Evolutionary conservation across 495 filamentous ascomycete genomes (phyloP), one percentile per base, ranked within the genome.

Genomic region (Talaromyces borbonicus): DNA sequence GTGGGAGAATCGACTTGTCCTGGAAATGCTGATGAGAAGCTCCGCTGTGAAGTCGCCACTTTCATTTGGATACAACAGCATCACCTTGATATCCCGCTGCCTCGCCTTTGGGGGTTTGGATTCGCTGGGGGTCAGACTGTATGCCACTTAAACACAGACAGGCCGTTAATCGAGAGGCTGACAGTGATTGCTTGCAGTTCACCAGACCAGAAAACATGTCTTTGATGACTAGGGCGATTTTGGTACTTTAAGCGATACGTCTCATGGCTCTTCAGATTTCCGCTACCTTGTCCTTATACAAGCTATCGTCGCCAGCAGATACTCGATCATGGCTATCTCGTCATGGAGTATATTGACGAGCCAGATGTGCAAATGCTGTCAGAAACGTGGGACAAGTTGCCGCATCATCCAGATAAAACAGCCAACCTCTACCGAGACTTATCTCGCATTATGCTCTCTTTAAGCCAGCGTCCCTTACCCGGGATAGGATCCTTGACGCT

Each of bases 1-100:
- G 35, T 65, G 36, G 63, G 55, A 12, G 63, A 65, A 44, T 49
- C 30, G 29, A 51, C 48, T 43, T 40, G 48, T 26, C 57, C 62
- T 39, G 61, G 61, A 46, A 68, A 59, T 52, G 49, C 50, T 4
- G 58, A 67, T 44, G 60, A 67, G 42, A 67, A 67, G 48, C 35
- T 67, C 27, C 53, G 55, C 31, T 65, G 53, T 49, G 61, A 63
- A 46, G 60, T 55, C 9, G 64, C 50, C 37, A 55, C 64, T 0
- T 67, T 60, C 54, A 52, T 48, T 14, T 52, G 49, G 52, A 32
- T 55, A 11, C 25, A 53, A 48, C 41, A 50, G 18, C 43, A 53
- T 31, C 48, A 48, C 30, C 46, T 46, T 8, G 46, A 46, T 47
- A 12, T 59, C 35, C 56, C 27, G 24, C 57, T 59, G 36, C 56